Evolutionary conservation across 2,329 filamentous ascomycete genomes (phyloP), one percentile per base, ranked within the genome.

Genomic region (Fusarium coicis): DNA sequence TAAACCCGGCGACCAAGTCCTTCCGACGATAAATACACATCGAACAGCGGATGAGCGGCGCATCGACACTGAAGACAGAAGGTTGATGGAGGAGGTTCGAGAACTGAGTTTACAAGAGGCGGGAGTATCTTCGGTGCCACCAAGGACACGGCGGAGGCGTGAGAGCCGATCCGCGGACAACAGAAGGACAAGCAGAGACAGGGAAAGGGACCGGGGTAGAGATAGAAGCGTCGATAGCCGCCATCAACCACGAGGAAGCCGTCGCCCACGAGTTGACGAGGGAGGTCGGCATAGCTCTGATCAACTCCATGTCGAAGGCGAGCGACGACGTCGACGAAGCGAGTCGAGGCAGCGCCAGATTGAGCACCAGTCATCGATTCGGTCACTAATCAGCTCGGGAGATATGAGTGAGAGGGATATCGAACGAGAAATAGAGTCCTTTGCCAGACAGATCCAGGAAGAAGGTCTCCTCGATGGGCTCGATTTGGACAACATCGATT

Each of bases 391-490:
- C 66, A 95, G 93, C 78, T 89, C 92, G 9, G 93, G 93, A 0
- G 93, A 95, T 70, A 87, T 93, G 64, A 93, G 93, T 75, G 90
- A 92, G 50, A 88, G 90, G 26, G 93, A 96, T 74, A 92, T 97
- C 76, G 93, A 97, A 79, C 90, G 93, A 68, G 95, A 97, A 79
- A 97, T 98, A 66, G 89, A 96, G 74, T 94, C 96, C 68, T 97
- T 98, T 76, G 89, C 97, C 74, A 90, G 94, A 47, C 94, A 97
- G 79, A 97, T 97, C 66, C 88, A 95, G 74, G 92, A 96, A 72
- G 94, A 97, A 78, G 95, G 96, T 0, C 84, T 98, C 26, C 83
- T 97, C 39, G 94, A 98, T 77, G 95, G 94, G 23, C 90, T 98
- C 52, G 95, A 98, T 79, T 84, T 98, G 62, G 93, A 96, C 77